Evolutionary conservation across 371 early-diverging fungal species (phyloP).

Genomic region (Nematocida minor): DNA sequence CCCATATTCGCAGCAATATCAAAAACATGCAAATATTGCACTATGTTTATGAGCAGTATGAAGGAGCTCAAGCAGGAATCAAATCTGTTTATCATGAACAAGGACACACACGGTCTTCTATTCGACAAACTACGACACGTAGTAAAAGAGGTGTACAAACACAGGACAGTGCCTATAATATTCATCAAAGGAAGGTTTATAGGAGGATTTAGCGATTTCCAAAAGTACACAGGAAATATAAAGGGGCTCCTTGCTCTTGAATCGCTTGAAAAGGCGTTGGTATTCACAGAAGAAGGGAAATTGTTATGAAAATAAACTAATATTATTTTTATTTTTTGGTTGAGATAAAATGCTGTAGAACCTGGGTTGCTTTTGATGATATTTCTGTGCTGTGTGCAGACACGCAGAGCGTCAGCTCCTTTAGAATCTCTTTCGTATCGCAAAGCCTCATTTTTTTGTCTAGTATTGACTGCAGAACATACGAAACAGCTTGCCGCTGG

Average conservation of each 20-base stretch:
- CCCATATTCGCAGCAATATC: slow-evolving; percentile 10
- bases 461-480: slow-evolving; percentile 18
- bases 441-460: not conserved
- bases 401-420: slow-evolving; percentile 3
- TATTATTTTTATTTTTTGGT: too few species aligned
- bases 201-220: slow-evolving; percentile 6
- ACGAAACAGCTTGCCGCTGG: slow-evolving; percentile 17
- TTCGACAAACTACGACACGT: not conserved
- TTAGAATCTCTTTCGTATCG: not conserved
- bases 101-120: not conserved
- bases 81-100: not conserved
- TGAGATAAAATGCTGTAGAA: not conserved
- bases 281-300: not conserved
- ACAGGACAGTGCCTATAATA: slow-evolving; percentile 27
- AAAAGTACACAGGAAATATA: not conserved
- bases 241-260: not conserved
- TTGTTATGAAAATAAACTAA: too few species aligned
- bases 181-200: slow-evolving; percentile 44
- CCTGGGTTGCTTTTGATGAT: not conserved
- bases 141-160: not conserved
- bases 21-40: not conserved
- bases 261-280: not conserved
- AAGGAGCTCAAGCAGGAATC: not conserved
- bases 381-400: not conserved
- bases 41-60: not conserved